Conservation (phyloP, 495 filamentous ascomycete species). For the Lepraria neglecta region DNA sequence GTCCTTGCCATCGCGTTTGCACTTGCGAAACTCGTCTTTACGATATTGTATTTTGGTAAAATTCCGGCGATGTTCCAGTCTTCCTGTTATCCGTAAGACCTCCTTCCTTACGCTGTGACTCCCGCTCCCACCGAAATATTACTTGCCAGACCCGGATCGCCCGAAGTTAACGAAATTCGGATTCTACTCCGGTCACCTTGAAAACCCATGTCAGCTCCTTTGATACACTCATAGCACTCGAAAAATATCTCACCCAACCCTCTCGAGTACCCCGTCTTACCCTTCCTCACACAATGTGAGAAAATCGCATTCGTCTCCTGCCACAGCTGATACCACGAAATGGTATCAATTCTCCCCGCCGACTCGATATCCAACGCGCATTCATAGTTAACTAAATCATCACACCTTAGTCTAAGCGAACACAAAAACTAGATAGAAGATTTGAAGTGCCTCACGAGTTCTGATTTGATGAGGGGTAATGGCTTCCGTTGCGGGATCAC, state of each 20-base stretch:
- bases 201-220: neutral
- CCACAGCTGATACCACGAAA: conserved; percentile 4
- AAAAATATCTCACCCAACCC: neutral
- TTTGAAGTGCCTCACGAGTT: neutral
- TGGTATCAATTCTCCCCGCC: neutral
- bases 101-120: neutral
- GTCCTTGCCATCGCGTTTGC: too few relatives aligned
- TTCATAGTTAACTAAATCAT: neutral
- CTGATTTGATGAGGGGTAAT: neutral
- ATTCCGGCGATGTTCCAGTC: too few relatives aligned
- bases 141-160: neutral
- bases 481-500: neutral
- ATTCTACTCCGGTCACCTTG: neutral
- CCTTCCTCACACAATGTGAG: neutral
- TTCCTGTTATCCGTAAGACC: too few relatives aligned
- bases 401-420: neutral
- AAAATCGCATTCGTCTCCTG: neutral
- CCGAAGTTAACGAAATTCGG: neutral
- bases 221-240: neutral
- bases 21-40: too few relatives aligned
- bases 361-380: neutral
- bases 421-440: neutral
- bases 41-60: too few relatives aligned
- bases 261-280: neutral
- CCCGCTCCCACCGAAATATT: neutral